Evolutionary conservation across 2,329 filamentous ascomycete species (phyloP), one percentile per base, ranked within the genome.

Genomic region (Ophiostoma pallidulum): DNA sequence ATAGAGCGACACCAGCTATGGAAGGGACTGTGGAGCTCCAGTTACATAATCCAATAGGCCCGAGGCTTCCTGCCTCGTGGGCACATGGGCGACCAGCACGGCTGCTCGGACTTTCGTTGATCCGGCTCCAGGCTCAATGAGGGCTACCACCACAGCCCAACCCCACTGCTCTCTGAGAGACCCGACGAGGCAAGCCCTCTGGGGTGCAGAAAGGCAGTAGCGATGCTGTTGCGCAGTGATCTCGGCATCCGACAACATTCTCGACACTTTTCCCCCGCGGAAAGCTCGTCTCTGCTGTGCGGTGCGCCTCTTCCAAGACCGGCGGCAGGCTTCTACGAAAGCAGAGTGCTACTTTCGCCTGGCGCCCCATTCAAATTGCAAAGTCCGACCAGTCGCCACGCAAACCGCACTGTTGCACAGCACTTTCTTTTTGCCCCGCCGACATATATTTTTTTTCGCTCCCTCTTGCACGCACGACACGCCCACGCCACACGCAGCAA

Each of bases 341-440:
- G n/a, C n/a, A n/a, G 24, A 28, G 6, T 10, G 24, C 24, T 28
- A 10, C 24, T 28, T 28, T 10, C 32, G 32, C 35, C 46, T 43
- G 38, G 19, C 28, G 29, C 24, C 42, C 44, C 37, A 41, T 22
- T 37, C 16, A 37, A 41, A 47, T 16, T 36, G 26, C 29, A 47
- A 35, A 47, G 28, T 14, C 43, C 44, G 39, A 47, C 33, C 29
- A 32, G 9, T 26, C 38, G 38, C 38, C 45, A 50, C 45, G 41
- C 45, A 51, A 47, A 39, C 49, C 40, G 44, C 29, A 41, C 40
- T 22, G 43, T 40, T 44, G 49, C 39, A n/a, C 39, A 22, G 42
- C 47, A 49, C 47, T 39, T 45, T 47, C 33, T 35, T 43, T 47
- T 47, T 47, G 48, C 48, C 49, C 49, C 49, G 49, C 49, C 49